Evolutionary conservation across 192 early-diverging fungal species (phyloP).

Genomic region (Coemansia sp.): DNA sequence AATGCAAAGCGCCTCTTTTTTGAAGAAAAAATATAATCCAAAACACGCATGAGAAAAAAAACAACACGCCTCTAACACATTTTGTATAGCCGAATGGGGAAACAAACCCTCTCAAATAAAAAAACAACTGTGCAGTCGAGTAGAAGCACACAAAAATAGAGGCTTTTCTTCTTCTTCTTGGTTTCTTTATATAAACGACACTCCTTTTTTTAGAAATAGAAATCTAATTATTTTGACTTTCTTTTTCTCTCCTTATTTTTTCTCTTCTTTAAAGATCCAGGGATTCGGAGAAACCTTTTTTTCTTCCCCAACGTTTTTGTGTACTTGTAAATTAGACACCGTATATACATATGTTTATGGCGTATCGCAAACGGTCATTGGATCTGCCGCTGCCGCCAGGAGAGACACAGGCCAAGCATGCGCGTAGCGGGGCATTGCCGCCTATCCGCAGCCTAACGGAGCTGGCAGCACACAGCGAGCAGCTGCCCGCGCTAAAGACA

Average conservation of each 20-base stretch:
- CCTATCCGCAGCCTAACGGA: constrained; percentile 42
- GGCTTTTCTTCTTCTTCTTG: background rate
- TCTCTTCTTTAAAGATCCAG: constrained; percentile 1
- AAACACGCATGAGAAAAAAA: background rate
- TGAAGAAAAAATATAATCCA: no score
- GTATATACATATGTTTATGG: constrained; percentile 51
- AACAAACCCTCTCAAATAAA: no score
- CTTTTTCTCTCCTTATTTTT: constrained; percentile 11
- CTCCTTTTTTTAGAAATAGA: background rate
- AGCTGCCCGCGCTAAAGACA: background rate
- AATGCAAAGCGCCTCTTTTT: background rate
- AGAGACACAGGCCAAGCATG: constrained; percentile 29
- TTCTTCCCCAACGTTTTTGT: no score
- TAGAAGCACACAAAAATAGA: background rate
- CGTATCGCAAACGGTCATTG: constrained; percentile 49
- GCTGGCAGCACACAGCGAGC: background rate
- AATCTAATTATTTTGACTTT: constrained; percentile 1
- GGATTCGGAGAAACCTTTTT: no score
- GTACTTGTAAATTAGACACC: no score
- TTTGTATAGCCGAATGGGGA: background rate
- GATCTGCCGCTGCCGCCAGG: constrained; percentile 35
- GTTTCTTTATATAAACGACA: no score
- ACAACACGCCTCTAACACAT: background rate
- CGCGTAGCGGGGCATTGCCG: constrained; percentile 32
- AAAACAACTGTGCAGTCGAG: background rate